A percentile compares a stretch with the other conserved stretches of the same genome.
Conservation (phyloP, 148 eudicot species). For the Amaranthus hypochondriacus region DNA sequence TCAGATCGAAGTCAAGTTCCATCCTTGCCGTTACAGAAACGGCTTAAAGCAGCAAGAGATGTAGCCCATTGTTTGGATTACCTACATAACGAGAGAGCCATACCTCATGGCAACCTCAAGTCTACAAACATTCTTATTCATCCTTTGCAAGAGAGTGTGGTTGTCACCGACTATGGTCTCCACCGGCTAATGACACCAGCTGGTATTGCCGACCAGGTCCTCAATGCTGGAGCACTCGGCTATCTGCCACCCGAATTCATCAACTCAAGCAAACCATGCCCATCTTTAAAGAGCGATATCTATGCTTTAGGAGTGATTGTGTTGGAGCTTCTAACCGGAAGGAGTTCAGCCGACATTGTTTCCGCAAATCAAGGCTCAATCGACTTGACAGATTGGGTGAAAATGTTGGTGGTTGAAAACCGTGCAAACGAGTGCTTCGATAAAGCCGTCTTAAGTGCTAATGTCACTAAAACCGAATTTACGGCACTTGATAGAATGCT, state of each 20-base stretch:
- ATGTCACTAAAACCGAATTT: constrained; percentile 12
- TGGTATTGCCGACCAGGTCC: constrained; percentile 63
- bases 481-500: constrained; percentile 41
- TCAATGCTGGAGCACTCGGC: constrained; percentile 61
- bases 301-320: constrained; percentile 73
- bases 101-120: constrained; percentile 77
- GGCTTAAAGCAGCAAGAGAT: constrained; percentile 45
- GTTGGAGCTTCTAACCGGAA: constrained; percentile 56
- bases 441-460: constrained; percentile 19
- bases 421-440: constrained; percentile 53
- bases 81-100: constrained; percentile 58
- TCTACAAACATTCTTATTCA: constrained; percentile 61
- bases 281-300: constrained; percentile 61
- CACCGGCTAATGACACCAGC: constrained; percentile 59
- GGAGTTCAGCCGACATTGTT: constrained; percentile 45
- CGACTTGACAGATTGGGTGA: constrained; percentile 68
- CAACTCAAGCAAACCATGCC: constrained; percentile 59
- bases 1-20: constrained; percentile 31
- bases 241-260: constrained; percentile 69
- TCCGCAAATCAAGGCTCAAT: constrained; percentile 38
- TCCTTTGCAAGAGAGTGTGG: constrained; percentile 24
- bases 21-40: constrained; percentile 36
- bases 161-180: constrained; percentile 62
- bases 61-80: constrained; percentile 53
- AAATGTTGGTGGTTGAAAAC: constrained; percentile 37